phyloP scores from a whole-genome alignment of 2,329 filamentous ascomycete species.

The Bipolaris oryzae region DNA sequence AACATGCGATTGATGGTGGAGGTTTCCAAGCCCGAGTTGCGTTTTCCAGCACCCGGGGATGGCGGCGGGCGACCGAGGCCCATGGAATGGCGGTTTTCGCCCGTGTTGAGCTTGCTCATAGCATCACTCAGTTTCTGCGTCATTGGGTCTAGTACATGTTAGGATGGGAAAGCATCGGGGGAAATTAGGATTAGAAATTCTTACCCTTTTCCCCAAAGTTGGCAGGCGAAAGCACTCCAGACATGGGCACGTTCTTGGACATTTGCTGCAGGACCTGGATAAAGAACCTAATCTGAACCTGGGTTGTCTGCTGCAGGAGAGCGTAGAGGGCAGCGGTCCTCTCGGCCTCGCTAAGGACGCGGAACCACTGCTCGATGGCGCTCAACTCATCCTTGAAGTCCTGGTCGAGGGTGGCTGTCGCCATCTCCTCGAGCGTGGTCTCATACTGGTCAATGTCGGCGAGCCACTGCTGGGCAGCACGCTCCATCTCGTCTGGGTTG shows the following conservation, averaged over 20 bases:
- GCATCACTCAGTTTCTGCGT: slow-evolving; percentile 93
- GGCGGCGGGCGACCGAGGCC: slow-evolving; percentile 72
- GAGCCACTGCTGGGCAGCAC: slow-evolving; percentile 97
- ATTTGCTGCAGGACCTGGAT: slow-evolving; percentile 99
- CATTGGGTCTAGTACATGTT: slow-evolving; percentile 77
- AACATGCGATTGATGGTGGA: slow-evolving; percentile 99
- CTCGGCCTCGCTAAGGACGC: slow-evolving; percentile 94
- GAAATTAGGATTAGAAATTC: slow-evolving; percentile 23
- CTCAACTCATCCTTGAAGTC: slow-evolving; percentile 99
- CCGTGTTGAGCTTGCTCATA: slow-evolving; percentile 92
- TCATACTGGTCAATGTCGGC: slow-evolving; percentile 99
- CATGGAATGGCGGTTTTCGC: slow-evolving; percentile 84
- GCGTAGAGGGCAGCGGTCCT: slow-evolving; percentile 94
- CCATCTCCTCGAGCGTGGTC: slow-evolving; percentile 98
- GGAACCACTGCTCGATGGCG: slow-evolving; percentile 99
- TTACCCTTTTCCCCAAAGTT: slow-evolving; percentile 92
- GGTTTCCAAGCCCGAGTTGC: slow-evolving; percentile 91
- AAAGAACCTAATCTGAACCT: slow-evolving; percentile 98
- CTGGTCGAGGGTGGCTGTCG: slow-evolving; percentile 95
- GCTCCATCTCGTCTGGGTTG: slow-evolving; percentile 84
- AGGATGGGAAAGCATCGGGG: slow-evolving; percentile 8
- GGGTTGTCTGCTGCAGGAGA: slow-evolving; percentile 94
- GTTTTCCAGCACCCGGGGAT: slow-evolving; percentile 72
- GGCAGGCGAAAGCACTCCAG: slow-evolving; percentile 88
- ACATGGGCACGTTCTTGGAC: slow-evolving; percentile 98